phyloP scores from a whole-genome alignment of 2,329 filamentous ascomycete species.

The Penicillium thymicola region DNA sequence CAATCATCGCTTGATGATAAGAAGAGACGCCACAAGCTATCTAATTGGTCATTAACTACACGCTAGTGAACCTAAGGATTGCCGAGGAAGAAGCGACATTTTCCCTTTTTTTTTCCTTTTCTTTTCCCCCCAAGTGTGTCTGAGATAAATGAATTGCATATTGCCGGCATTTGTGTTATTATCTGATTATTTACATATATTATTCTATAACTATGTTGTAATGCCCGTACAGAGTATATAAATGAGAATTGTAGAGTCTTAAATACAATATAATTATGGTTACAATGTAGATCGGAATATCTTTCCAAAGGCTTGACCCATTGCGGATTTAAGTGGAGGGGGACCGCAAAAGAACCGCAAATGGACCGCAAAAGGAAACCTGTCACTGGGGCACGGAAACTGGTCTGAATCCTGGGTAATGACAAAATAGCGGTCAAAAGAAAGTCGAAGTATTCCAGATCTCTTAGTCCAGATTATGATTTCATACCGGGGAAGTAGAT shows the following conservation, averaged over 20 bases:
- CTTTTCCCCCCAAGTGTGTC: not conserved
- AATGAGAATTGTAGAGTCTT: not conserved
- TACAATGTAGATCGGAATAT: not conserved
- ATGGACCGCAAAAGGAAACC: not conserved
- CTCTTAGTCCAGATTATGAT: not conserved
- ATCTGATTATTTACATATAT: not conserved
- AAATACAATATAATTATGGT: not conserved
- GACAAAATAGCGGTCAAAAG: constrained; percentile 4
- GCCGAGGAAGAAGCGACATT: not conserved
- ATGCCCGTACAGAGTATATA: not conserved
- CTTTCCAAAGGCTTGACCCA: not conserved
- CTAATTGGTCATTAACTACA: constrained; percentile 11
- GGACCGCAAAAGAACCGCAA: not conserved
- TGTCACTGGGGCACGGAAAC: not conserved
- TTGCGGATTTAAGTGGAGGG: not conserved
- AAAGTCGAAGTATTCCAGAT: not conserved
- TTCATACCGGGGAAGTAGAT: not conserved
- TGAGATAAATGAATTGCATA: not conserved
- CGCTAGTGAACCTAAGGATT: constrained; percentile 15
- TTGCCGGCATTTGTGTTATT: not conserved
- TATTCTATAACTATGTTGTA: too few relatives aligned
- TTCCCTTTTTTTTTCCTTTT: not conserved
- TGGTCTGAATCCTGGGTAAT: not conserved
- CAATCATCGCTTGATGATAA: constrained; percentile 19
- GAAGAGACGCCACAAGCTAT: constrained; percentile 15